These are phyloP conservation scores for Fomitopsis pulvina DNA, from an alignment of 768 basidiomycete genomes.

Conservation along the genomic window DNA sequence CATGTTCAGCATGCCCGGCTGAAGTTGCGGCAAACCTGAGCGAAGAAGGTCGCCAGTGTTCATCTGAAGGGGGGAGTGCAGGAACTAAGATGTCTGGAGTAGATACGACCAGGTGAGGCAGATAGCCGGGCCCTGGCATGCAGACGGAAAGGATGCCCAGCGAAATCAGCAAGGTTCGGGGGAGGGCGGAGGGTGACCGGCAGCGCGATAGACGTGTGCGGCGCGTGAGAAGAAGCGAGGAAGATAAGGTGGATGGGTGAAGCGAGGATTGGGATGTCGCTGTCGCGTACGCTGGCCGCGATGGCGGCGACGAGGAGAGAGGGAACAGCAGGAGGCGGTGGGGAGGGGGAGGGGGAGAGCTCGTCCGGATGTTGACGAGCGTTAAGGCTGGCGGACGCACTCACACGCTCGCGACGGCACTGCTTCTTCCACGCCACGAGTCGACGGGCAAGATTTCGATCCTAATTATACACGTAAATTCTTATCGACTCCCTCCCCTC, in stretches of 20 bases:
- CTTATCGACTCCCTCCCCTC: background rate
- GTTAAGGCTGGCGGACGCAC: slow-evolving; percentile 14
- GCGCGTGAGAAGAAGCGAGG: slow-evolving; percentile 6
- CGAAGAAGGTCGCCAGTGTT: slow-evolving; percentile 48
- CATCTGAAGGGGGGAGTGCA: slow-evolving; percentile 27
- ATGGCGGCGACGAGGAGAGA: slow-evolving; percentile 14
- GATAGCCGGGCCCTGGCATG: slow-evolving; percentile 15
- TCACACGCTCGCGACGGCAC: slow-evolving; percentile 16
- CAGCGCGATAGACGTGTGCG: slow-evolving; percentile 5
- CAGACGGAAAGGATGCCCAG: slow-evolving; percentile 8
- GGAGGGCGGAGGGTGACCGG: background rate
- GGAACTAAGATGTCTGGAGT: background rate
- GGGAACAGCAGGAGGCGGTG: slow-evolving; percentile 9
- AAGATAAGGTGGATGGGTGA: slow-evolving; percentile 7
- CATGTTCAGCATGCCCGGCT: slow-evolving; percentile 30
- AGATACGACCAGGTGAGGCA: slow-evolving; percentile 1
- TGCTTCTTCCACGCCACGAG: slow-evolving; percentile 17
- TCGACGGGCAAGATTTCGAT: background rate
- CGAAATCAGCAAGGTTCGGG: background rate
- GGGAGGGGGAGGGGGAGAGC: slow-evolving; percentile 7
- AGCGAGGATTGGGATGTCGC: slow-evolving; percentile 1
- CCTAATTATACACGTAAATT: slow-evolving; percentile 1
- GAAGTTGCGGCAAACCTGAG: slow-evolving; percentile 34
- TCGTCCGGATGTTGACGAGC: slow-evolving; percentile 10
- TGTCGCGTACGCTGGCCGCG: background rate